Percentiles rank a stretch among this genome's conserved stretches.
Conservation (phyloP, 768 basidiomycete species). For the Auriscalpium orientale region DNA sequence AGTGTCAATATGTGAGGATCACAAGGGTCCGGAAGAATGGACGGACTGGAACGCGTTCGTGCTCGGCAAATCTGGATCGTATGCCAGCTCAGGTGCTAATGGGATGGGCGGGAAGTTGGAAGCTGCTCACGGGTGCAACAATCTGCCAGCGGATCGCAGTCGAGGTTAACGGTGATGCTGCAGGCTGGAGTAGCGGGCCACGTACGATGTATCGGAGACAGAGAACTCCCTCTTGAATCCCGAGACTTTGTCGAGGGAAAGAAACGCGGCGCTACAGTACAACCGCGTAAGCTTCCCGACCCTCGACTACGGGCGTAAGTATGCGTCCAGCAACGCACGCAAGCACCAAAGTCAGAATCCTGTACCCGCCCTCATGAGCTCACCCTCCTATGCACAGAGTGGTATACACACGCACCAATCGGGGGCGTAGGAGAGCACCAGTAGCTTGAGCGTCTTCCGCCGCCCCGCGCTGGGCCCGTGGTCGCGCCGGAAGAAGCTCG, state of each 20-base stretch:
- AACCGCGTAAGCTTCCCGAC: background rate
- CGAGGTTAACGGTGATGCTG: slow-evolving; percentile 11
- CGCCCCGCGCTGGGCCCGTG: too few species aligned
- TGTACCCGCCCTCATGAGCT: slow-evolving; percentile 19
- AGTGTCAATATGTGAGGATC: slow-evolving; percentile 1
- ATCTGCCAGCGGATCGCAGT: slow-evolving; percentile 16
- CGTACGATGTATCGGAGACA: slow-evolving; percentile 67
- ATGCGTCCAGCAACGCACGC: slow-evolving; percentile 39
- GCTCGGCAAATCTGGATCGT: slow-evolving; percentile 47
- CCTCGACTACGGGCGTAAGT: background rate
- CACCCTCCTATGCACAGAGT: background rate
- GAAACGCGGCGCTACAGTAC: slow-evolving; percentile 46
- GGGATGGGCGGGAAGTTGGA: too few species aligned
- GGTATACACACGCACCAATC: slow-evolving; percentile 53
- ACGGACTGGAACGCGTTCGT: slow-evolving; percentile 73
- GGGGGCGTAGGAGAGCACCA: slow-evolving; percentile 60
- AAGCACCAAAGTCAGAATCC: slow-evolving; percentile 60
- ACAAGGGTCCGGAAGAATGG: background rate
- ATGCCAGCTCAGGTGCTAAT: too few species aligned
- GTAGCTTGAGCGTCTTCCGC: slow-evolving; percentile 16
- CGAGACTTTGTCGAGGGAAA: slow-evolving; percentile 53
- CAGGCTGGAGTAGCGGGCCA: slow-evolving; percentile 3
- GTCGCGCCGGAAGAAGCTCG: too few species aligned
- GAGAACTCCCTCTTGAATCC: slow-evolving; percentile 79
- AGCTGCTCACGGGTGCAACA: slow-evolving; percentile 31